Evolutionary conservation across 1,284 basidiomycete species (phyloP).

Genomic region (Fistulina hepatica): DNA sequence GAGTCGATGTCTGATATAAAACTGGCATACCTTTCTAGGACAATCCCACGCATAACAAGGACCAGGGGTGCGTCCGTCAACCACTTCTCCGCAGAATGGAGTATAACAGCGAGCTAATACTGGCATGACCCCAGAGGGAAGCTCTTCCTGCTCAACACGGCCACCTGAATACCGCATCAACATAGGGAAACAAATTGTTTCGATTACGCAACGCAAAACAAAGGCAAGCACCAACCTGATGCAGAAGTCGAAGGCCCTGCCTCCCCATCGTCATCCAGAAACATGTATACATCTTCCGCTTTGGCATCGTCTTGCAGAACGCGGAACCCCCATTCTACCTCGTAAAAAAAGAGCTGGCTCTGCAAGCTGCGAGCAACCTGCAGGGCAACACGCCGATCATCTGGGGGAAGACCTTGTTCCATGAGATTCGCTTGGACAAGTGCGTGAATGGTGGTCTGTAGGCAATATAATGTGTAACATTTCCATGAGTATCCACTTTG

Average conservation of each 20-base stretch:
- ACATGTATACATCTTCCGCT: slow-evolving; percentile 95
- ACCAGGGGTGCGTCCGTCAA: slow-evolving; percentile 9
- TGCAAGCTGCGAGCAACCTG: slow-evolving; percentile 85
- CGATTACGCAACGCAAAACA: no score
- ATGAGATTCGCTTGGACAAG: slow-evolving; percentile 66
- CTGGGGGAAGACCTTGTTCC: slow-evolving; percentile 59
- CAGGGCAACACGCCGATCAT: slow-evolving; percentile 73
- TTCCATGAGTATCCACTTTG: slow-evolving; percentile 7
- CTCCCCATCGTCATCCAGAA: slow-evolving; percentile 80
- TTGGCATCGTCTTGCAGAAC: slow-evolving; percentile 78
- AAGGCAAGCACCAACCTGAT: no score
- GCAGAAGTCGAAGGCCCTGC: slow-evolving; percentile 33
- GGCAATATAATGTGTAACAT: slow-evolving; percentile 2
- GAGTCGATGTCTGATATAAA: not conserved
- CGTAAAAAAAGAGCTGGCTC: slow-evolving; percentile 90
- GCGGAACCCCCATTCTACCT: slow-evolving; percentile 91
- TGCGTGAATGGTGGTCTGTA: slow-evolving; percentile 77
- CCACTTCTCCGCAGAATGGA: slow-evolving; percentile 65
- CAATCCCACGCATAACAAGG: slow-evolving; percentile 68
- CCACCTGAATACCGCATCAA: no score
- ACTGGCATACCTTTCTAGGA: slow-evolving; percentile 46
- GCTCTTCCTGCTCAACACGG: slow-evolving; percentile 49
- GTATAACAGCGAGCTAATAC: slow-evolving; percentile 78
- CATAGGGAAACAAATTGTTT: no score
- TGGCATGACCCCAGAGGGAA: slow-evolving; percentile 79